Evolutionary conservation across 2,329 filamentous ascomycete genomes (phyloP).

Genomic region (Pseudogymnoascus destructans): DNA sequence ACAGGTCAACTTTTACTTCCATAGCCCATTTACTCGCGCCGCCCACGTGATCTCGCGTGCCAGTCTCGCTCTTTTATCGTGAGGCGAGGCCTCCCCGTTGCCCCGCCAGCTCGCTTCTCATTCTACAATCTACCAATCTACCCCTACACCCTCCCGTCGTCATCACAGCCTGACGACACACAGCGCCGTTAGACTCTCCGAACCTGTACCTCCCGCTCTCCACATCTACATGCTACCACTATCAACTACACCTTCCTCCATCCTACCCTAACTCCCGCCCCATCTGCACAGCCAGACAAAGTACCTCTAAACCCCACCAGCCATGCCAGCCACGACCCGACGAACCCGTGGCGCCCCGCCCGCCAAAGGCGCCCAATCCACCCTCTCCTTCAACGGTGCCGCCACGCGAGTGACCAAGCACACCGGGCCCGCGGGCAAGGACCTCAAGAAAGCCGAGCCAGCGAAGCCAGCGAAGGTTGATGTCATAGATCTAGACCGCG

Average conservation of each 20-base stretch:
- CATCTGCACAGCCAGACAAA: neutral
- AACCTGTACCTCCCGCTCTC: neutral
- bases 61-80: neutral
- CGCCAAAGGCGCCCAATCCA: conserved; percentile 36
- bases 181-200: neutral
- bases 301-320: neutral
- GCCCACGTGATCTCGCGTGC: neutral
- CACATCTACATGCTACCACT: neutral
- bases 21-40: neutral
- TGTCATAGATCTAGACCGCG: conserved; percentile 14
- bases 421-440: conserved; percentile 13
- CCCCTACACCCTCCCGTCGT: neutral
- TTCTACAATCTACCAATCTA: neutral
- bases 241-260: neutral
- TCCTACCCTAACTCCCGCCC: neutral
- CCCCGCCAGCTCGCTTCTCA: neutral
- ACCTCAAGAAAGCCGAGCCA: conserved; percentile 11
- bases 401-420: conserved; percentile 46
- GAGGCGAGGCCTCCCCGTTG: neutral
- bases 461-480: neutral
- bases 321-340: conserved; percentile 32
- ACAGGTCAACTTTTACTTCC: neutral
- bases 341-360: conserved; percentile 28
- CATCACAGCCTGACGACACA: conserved; percentile 3
- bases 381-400: conserved; percentile 48